Base-by-base conservation (phyloP, 164 flowering plant genomes). In the Liriodendron chinense region DNA sequence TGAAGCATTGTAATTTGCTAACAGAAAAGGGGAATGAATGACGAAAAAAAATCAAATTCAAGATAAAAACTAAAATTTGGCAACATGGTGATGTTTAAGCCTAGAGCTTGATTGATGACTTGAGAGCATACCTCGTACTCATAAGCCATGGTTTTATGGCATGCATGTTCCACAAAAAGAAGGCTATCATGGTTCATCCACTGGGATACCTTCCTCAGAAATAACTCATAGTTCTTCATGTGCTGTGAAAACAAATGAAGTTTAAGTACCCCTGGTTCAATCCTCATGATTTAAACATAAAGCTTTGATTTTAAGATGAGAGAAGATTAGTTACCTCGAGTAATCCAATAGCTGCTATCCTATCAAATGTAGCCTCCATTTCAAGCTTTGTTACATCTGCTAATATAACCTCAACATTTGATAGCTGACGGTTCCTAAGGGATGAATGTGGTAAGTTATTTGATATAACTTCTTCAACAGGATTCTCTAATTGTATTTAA, bases 181-280 rank as follows among this genome's bases (percentile, higher is more conserved):
- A 77, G 75, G 25, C 82, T 79, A 70, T 80, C 82, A 22, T 26
- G 53, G 65, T 62, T 10, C 72, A 80, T 47, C 82, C 79, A 80
- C 9, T 65, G 23, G 12, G 82, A 80, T 65, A 80, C 70, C 64
- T 64, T 76, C 18, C 57, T 71, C 22, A 80, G 72, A 65, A 77
- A 74, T 9, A 80, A 61, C 22, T 57, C 69, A 26, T 70, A 76
- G 64, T 80, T 80, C 74, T 80, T 74, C 82, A 80, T 76, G 25
- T 80, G 82, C 79, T 80, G 57, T 9, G 1, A 50, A 18, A 28
- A 12, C 20, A 63, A 20, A 62, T 3, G 48, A 22, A 43, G 16
- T 28, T 22, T 9, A 64, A 64, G 67, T 8, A 12, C 1, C 7
- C 4, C 2, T 21, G 9, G 26, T 21, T 22, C 24, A 21, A 9